These are phyloP conservation scores for Eucalyptus curtisii DNA, from an alignment of 345 rosid species.

Conservation along the genomic window DNA sequence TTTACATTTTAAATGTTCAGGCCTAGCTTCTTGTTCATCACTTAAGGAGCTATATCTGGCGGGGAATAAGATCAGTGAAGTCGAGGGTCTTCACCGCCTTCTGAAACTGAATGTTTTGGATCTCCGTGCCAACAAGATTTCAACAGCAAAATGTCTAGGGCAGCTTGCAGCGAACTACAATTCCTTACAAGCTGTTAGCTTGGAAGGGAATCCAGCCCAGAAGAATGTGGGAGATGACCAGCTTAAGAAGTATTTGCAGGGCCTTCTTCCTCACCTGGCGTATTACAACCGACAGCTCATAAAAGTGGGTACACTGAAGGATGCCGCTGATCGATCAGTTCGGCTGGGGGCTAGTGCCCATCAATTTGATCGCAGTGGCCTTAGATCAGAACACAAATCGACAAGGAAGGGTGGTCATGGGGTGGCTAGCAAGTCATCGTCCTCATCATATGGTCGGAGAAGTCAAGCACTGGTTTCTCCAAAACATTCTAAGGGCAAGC, in stretches of 20 bases:
- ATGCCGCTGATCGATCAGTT: slow-evolving; percentile 50
- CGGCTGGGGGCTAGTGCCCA: slow-evolving; percentile 48
- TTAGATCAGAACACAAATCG: slow-evolving; percentile 50
- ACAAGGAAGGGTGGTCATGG: slow-evolving; percentile 53
- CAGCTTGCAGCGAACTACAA: slow-evolving; percentile 96
- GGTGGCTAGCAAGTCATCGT: slow-evolving; percentile 16
- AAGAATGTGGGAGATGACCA: slow-evolving; percentile 95
- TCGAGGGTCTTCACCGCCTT: slow-evolving; percentile 95
- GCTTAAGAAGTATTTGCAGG: slow-evolving; percentile 62
- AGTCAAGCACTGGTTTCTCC: slow-evolving; percentile 24
- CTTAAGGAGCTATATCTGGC: slow-evolving; percentile 92
- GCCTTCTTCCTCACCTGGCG: slow-evolving; percentile 73
- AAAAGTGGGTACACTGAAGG: slow-evolving; percentile 43
- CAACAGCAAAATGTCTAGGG: slow-evolving; percentile 76
- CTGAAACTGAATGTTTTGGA: slow-evolving; percentile 73
- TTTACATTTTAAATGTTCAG: slow-evolving; percentile 9
- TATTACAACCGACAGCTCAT: slow-evolving; percentile 74
- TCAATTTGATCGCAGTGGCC: slow-evolving; percentile 43
- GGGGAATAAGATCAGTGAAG: slow-evolving; percentile 87
- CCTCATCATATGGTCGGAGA: slow-evolving; percentile 37
- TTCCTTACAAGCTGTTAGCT: slow-evolving; percentile 87
- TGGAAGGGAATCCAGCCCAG: slow-evolving; percentile 98
- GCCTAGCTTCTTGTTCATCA: slow-evolving; percentile 90
- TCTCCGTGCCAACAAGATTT: slow-evolving; percentile 84
- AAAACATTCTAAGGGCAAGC: slow-evolving; percentile 20